Evolutionary conservation across 352 stramenopile genomes (phyloP), one percentile per base, ranked within the genome.

Genomic region (Phytophthora podocarpi): DNA sequence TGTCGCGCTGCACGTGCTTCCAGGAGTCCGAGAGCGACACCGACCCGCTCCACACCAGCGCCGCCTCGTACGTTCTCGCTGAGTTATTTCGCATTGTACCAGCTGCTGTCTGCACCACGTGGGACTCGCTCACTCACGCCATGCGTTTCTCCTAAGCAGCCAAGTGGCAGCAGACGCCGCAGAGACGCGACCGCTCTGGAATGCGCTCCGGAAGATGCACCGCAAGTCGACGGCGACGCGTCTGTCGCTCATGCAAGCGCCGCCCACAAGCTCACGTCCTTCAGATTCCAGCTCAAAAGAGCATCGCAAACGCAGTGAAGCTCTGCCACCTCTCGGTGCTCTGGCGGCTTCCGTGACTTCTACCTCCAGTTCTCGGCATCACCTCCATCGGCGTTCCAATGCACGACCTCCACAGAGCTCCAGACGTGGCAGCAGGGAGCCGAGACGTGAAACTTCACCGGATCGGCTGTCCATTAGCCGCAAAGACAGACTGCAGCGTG

Each of bases 191-290:
- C 69, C 72, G 18, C 64, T 77, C 2, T 78, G 69, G 67, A 77
- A 80, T 46, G 68, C 65, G 18, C 57, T 77, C 10, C 72, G 69
- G 6, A 76, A 80, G 24, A 80, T 78, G 72, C 64, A 80, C 39
- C 64, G 45, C 55, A 54, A 42, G 32, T 59, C 67, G 16, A 24
- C 54, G 28, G n/a, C 34, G 3, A 1, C 62, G 16, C n/a, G 48
- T 28, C 21, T 51, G 30, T 21, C 37, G 30, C 35, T 70, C 8
- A 7, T 60, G 35, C 59, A 67, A 15, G n/a, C n/a, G n/a, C 53
- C 51, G 28, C 18, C 49, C 13, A 53, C 30, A 2, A 49, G 30
- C 46, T 45, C 36, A 10, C 34, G 43, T 6, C 24, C 36, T 6
- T 42, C 53, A 6, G 21, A 20, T 21, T 37, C 45, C 15, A 42